Base-by-base conservation (phyloP, 345 rosid species). In the Microthlaspi erraticum region DNA sequence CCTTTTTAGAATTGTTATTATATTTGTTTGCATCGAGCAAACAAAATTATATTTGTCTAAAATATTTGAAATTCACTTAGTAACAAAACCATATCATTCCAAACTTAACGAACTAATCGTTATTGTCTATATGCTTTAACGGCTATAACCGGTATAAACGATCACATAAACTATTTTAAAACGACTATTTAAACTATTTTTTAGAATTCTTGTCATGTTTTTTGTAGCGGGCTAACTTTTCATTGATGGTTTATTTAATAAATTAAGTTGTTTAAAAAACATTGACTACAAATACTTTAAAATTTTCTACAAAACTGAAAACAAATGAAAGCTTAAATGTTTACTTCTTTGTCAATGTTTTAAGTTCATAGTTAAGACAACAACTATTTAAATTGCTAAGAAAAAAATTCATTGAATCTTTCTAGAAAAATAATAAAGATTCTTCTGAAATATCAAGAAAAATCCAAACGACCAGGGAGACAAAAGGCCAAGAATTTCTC, bases 401-500 rank as follows among this genome's bases (percentile, higher is more conserved):
- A 38, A 65, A n/a, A n/a, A 20, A 8, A 7, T 14, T 3, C 9
- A 62, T 13, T 26, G 20, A 49, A 4, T 39, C 36, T 37, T 37
- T 9, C n/a, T 26, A 26, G n/a, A n/a, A 64, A 36, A 20, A 64
- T 2, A 50, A 50, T 2, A 36, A 19, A 51, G 60, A 65, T 51
- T 65, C 48, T 23, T 23, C 16, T 38, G 38, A 51, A 65, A 51
- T 64, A 49, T 50, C 36, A 64, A 36, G 58, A 50, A 19, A 50
- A 33, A 18, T 64, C 70, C 59, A 50, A 50, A 65, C 37, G 36
- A 65, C 8, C 49, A 51, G 70, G 70, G 70, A 65, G 23, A 52
- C 59, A 65, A 65, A 65, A 38, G 17, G 60, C 70, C 60, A 65
- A 50, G 49, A 50, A 64, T n/a, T 13, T 14, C 9, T 50, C 34